phyloP scores from a whole-genome alignment of 805 yeast species.

The Suhomyces faveliae region DNA sequence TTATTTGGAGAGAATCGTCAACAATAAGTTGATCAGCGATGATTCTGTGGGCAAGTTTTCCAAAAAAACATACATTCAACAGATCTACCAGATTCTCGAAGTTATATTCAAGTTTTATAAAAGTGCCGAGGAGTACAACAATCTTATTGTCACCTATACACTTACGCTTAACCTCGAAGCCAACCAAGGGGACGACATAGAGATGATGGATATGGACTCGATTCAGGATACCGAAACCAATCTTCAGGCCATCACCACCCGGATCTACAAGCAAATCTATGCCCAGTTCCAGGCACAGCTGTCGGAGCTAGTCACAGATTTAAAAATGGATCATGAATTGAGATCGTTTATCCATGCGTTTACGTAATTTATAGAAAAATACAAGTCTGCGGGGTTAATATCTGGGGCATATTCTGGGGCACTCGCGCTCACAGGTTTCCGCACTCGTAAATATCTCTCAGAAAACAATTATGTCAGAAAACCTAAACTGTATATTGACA shows the following conservation, averaged over 20 bases:
- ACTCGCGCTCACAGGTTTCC: background rate
- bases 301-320: slow-evolving; percentile 47
- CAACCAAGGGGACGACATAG: slow-evolving; percentile 27
- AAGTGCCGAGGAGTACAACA: slow-evolving; percentile 34
- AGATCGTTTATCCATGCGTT: slow-evolving; percentile 23
- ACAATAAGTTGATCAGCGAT: slow-evolving; percentile 33
- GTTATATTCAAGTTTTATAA: slow-evolving; percentile 31
- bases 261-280: slow-evolving; percentile 39
- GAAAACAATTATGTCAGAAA: too few relatives aligned
- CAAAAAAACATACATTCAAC: slow-evolving; percentile 28
- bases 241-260: slow-evolving; percentile 39
- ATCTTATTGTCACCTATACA: slow-evolving; percentile 27
- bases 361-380: background rate
- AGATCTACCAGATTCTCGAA: slow-evolving; percentile 33
- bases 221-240: slow-evolving; percentile 15
- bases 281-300: slow-evolving; percentile 43
- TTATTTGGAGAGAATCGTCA: slow-evolving; percentile 22
- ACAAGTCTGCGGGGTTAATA: background rate
- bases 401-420: background rate
- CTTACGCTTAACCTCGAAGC: slow-evolving; percentile 28
- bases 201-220: slow-evolving; percentile 21
- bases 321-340: slow-evolving; percentile 52
- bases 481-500: too few relatives aligned
- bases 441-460: background rate
- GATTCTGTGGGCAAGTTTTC: slow-evolving; percentile 29